Evolutionary conservation across 169 alveolate genomes (phyloP).

Genomic region (Plasmodium vivax): DNA sequence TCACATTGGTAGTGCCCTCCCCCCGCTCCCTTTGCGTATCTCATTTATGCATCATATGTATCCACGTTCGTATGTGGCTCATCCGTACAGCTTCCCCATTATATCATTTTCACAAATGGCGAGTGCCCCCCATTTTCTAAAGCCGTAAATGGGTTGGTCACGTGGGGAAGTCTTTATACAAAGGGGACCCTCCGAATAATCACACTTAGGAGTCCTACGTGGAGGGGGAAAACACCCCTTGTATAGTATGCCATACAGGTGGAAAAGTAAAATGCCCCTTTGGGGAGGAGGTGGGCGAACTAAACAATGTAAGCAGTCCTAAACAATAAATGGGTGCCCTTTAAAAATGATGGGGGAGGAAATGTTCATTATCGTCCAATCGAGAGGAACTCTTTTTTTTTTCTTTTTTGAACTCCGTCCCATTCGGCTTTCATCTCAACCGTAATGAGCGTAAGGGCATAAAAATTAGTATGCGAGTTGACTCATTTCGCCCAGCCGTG

Average conservation of each 20-base stretch:
- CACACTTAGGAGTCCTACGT: background rate
- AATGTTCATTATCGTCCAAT: background rate
- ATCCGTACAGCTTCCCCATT: background rate
- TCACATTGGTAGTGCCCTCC: background rate
- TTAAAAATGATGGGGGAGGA: background rate
- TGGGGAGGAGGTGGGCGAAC: background rate
- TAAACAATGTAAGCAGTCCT: background rate
- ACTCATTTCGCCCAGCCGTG: background rate
- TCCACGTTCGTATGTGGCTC: background rate
- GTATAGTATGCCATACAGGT: background rate
- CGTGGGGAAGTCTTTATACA: background rate
- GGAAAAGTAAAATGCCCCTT: background rate
- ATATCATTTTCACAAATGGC: background rate
- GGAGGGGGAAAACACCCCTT: background rate
- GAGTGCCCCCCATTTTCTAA: background rate
- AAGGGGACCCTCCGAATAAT: background rate
- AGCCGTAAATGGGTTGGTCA: background rate
- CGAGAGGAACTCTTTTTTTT: background rate
- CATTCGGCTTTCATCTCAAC: background rate
- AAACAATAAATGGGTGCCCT: background rate
- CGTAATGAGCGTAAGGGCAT: background rate
- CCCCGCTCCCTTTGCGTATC: background rate
- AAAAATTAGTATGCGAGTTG: background rate
- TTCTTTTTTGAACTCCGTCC: background rate
- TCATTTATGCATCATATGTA: background rate